These are phyloP conservation scores for Globisporangium paddicum DNA, from an alignment of 352 stramenopile genomes.

Conservation along the genomic window DNA sequence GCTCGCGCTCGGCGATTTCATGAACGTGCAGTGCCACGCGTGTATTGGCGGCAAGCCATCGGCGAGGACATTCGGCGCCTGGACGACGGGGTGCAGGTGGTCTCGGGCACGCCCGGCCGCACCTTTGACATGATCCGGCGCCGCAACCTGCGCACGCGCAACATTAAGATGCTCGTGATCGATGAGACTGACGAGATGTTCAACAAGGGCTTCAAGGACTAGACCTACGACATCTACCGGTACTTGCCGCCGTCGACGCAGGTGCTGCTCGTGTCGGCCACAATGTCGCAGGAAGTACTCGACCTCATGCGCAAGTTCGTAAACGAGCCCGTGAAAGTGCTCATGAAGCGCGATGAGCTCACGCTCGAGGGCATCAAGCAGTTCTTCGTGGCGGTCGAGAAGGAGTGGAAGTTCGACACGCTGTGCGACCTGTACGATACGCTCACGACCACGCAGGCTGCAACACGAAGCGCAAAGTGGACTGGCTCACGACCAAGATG, in stretches of 20 bases:
- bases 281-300: constrained; percentile 93
- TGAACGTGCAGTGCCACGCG: constrained; percentile 87
- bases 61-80: constrained; percentile 53
- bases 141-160: constrained; percentile 83
- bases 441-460: constrained; percentile 95
- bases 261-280: constrained; percentile 97
- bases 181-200: constrained; percentile 99
- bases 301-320: constrained; percentile 86
- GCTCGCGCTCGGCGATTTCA: constrained; percentile 83
- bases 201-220: constrained; percentile 85
- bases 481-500: constrained; percentile 84
- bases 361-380: constrained; percentile 98
- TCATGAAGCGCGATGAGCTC: constrained; percentile 87
- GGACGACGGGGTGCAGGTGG: constrained; percentile 83
- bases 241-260: constrained; percentile 39
- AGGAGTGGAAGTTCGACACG: constrained; percentile 90
- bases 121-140: constrained; percentile 94
- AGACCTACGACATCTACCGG: constrained; percentile 32
- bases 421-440: constrained; percentile 96
- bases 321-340: constrained; percentile 85
- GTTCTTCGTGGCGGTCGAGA: constrained; percentile 94
- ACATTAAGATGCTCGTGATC: constrained; percentile 95
- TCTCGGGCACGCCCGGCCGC: constrained; percentile 96
- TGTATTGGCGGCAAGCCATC: constrained; percentile 72
- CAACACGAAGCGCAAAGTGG: constrained; percentile 82